Conservation (phyloP, 2,329 filamentous ascomycete genomes). For the Macroventuria anomochaeta region DNA sequence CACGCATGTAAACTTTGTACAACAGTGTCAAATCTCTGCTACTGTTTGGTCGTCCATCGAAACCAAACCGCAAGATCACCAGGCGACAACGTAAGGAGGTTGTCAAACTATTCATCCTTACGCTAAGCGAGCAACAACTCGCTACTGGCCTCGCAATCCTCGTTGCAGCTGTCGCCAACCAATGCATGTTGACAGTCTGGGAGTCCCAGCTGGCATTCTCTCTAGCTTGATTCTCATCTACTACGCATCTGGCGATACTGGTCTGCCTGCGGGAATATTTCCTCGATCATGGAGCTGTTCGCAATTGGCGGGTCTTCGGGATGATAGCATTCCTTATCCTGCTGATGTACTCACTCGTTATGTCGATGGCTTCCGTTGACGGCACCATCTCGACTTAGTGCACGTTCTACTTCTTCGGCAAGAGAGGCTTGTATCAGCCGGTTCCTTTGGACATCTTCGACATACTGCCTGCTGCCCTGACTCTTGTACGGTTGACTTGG, state of each 20-base stretch:
- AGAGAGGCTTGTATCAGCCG: neutral
- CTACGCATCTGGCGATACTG: constrained; percentile 31
- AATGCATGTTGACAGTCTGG: constrained; percentile 23
- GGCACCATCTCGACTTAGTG: constrained; percentile 15
- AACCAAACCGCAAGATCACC: constrained; percentile 9
- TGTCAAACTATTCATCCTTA: constrained; percentile 31
- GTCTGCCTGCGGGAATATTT: constrained; percentile 27
- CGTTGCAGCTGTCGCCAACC: constrained; percentile 24
- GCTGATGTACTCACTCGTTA: constrained; percentile 5
- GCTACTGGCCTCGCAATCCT: constrained; percentile 30
- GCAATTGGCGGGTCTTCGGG: constrained; percentile 20
- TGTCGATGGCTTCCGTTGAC: constrained; percentile 8
- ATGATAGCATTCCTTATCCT: constrained; percentile 14
- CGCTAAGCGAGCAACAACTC: constrained; percentile 36
- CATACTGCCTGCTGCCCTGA: neutral
- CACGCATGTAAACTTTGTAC: neutral
- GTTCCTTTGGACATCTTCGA: neutral
- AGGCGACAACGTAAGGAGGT: constrained; percentile 21
- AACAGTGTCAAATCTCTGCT: neutral
- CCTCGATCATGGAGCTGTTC: constrained; percentile 5
- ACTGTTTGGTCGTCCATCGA: neutral
- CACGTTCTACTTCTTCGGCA: constrained; percentile 2
- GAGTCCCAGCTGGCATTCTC: constrained; percentile 25
- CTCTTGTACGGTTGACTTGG: constrained; percentile 2
- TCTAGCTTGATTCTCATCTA: constrained; percentile 34